phyloP scores from a whole-genome alignment of 2,329 filamentous ascomycete genomes.

The Madurella fahalii region DNA sequence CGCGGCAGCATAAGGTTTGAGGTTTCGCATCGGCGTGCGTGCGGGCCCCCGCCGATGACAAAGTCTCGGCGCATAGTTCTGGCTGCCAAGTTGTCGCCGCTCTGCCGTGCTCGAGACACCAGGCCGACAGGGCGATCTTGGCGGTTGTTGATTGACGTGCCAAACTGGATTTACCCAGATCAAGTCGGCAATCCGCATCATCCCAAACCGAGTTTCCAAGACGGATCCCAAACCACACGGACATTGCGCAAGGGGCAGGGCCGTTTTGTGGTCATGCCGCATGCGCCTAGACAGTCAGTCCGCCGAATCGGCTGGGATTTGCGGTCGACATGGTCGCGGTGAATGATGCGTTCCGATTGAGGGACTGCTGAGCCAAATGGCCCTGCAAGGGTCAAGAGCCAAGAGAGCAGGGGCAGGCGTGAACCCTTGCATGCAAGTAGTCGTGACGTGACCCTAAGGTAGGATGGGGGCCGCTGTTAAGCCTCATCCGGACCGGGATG shows the following conservation, averaged over 20 bases:
- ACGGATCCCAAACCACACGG: constrained; percentile 10
- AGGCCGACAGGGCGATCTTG: constrained; percentile 2
- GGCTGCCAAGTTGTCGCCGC: not conserved
- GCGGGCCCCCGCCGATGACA: not conserved
- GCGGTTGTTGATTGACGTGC: not conserved
- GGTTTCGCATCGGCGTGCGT: constrained; percentile 1
- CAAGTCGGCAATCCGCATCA: constrained; percentile 1
- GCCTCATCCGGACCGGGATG: no score
- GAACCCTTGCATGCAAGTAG: no score
- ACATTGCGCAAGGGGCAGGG: constrained; percentile 13
- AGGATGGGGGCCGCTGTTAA: no score
- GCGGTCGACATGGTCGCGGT: no score
- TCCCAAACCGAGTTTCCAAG: constrained; percentile 5
- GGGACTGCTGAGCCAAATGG: no score
- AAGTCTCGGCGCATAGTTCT: not conserved
- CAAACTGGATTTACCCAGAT: constrained; percentile 7
- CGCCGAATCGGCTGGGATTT: not conserved
- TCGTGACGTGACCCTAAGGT: no score
- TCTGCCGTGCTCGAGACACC: constrained; percentile 1
- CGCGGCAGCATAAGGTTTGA: constrained; percentile 5
- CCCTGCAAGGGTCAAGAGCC: no score
- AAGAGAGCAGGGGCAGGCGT: no score
- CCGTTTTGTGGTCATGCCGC: constrained; percentile 9
- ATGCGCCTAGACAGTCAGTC: not conserved
- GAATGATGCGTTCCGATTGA: no score